phyloP scores from a whole-genome alignment of 768 basidiomycete genomes.

The Termitomyces sp. region DNA sequence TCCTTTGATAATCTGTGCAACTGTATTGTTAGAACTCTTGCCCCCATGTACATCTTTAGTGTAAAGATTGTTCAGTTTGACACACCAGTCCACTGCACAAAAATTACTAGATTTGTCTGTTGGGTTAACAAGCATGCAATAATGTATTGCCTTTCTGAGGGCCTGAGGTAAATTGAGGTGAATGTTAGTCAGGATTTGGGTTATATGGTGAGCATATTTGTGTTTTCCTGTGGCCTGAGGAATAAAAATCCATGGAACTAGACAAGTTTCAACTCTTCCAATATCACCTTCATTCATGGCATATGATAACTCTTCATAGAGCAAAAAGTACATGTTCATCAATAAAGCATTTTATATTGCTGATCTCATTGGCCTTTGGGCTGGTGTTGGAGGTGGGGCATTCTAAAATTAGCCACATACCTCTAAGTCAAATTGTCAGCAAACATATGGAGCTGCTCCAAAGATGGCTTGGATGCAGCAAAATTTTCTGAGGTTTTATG shows the following conservation, averaged over 20 bases:
- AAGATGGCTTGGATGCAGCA: constrained; percentile 23
- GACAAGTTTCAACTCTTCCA: constrained; percentile 3
- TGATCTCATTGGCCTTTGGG: constrained; percentile 18
- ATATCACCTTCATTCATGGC: constrained; percentile 16
- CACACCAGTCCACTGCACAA: constrained; percentile 31
- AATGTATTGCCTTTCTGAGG: constrained; percentile 19
- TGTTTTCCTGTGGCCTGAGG: constrained; percentile 12
- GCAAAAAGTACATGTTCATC: constrained; percentile 25
- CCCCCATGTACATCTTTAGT: constrained; percentile 33
- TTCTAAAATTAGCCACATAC: constrained; percentile 12
- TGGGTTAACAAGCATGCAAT: constrained; percentile 31
- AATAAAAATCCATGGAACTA: constrained; percentile 12
- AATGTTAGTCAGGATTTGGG: constrained; percentile 8
- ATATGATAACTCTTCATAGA: constrained; percentile 34
- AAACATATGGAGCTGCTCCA: constrained; percentile 19
- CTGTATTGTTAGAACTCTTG: constrained; percentile 26
- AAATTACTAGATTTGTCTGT: constrained; percentile 25
- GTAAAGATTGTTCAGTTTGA: constrained; percentile 38
- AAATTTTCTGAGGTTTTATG: constrained; percentile 19
- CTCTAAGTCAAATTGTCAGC: constrained; percentile 16
- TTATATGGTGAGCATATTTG: constrained; percentile 13
- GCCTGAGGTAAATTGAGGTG: constrained; percentile 10
- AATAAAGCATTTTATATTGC: constrained; percentile 27
- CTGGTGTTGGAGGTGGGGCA: neutral
- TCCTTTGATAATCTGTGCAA: constrained; percentile 24